Percentiles rank a stretch among this genome's conserved stretches.
Conservation (phyloP, 2,329 filamentous ascomycete species). For the Claviceps paspali region DNA sequence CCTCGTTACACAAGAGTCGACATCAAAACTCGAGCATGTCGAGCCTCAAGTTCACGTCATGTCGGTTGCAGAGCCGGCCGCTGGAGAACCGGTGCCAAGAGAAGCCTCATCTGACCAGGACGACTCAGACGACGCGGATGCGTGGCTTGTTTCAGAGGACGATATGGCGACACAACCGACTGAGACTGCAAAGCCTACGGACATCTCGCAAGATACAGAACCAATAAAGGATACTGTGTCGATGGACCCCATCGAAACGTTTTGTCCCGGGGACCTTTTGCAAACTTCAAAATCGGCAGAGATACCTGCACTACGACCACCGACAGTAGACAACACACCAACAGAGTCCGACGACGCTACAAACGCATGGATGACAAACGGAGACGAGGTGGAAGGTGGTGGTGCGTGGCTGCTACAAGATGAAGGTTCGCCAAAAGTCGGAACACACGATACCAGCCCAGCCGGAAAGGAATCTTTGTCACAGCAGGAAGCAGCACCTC, state of each 20-base stretch:
- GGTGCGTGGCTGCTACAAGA: conserved; percentile 13
- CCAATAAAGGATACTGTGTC: neutral
- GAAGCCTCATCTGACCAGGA: neutral
- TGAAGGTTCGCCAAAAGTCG: conserved; percentile 3
- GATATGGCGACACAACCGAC: neutral
- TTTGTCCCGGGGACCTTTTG: neutral
- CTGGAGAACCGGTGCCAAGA: neutral
- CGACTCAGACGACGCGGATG: conserved; percentile 8
- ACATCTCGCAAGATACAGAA: neutral
- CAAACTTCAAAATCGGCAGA: neutral
- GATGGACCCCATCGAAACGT: neutral
- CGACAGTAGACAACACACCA: neutral
- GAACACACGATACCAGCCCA: neutral
- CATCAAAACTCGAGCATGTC: neutral
- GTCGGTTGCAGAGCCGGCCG: neutral
- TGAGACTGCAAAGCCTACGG: neutral
- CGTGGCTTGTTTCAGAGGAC: conserved; percentile 12
- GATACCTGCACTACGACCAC: neutral
- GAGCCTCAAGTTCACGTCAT: neutral
- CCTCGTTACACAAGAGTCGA: neutral
- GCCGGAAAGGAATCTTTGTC: neutral
- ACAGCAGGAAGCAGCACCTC: neutral
- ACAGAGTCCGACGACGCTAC: neutral
- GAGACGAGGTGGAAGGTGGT: conserved; percentile 11
- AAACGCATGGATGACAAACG: conserved; percentile 3